These are phyloP conservation scores for Metrosideros polymorpha DNA, from an alignment of 441 rosid species.

Conservation along the genomic window DNA sequence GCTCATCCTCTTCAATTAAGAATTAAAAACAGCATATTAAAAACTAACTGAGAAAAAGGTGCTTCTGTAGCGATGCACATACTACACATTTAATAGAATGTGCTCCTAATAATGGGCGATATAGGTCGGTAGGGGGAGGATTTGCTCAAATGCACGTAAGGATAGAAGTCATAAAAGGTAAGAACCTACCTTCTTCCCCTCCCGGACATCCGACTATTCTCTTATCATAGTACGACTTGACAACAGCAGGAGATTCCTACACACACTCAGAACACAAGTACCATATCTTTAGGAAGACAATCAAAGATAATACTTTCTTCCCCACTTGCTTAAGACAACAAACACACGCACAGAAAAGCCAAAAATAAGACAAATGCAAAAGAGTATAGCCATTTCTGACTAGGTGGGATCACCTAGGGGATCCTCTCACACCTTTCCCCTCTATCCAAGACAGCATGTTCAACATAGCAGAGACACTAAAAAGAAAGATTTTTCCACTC, in stretches of 20 bases:
- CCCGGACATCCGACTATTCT: constrained; percentile 89
- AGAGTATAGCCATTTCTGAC: neutral
- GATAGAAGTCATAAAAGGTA: neutral
- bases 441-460: neutral
- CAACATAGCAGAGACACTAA: neutral
- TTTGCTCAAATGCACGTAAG: neutral
- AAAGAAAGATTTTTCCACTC: neutral
- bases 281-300: neutral
- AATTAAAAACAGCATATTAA: neutral
- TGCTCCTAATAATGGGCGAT: neutral
- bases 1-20: constrained; percentile 73
- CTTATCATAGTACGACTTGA: constrained; percentile 62
- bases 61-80: neutral
- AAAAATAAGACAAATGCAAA: neutral
- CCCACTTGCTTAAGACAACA: neutral
- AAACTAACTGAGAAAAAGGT: neutral
- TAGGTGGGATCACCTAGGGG: neutral
- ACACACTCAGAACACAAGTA: neutral
- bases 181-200: constrained; percentile 72
- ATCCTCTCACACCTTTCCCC: neutral
- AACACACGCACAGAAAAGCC: neutral
- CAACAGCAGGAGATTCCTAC: constrained; percentile 65
- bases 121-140: neutral
- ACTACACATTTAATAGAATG: neutral
- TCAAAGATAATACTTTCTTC: neutral